Conservation (phyloP, 352 stramenopile genomes). For the Phytopythium helicoides region DNA sequence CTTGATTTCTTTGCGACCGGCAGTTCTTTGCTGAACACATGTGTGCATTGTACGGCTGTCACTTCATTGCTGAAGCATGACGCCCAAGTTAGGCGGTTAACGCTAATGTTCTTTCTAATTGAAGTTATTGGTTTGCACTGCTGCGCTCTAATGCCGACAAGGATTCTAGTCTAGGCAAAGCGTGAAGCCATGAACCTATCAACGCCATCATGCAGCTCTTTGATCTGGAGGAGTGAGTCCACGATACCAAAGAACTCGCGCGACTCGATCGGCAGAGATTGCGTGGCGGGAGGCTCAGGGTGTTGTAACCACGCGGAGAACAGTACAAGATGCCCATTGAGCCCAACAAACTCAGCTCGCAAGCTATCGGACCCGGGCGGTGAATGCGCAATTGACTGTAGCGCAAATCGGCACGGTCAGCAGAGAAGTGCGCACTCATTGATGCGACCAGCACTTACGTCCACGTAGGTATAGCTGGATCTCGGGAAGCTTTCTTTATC, state of each 20-base stretch:
- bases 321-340: constrained; percentile 60
- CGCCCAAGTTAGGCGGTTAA: too few relatives aligned
- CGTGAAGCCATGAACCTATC: constrained; percentile 62
- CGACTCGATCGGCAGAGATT: constrained; percentile 60
- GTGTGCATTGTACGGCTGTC: not conserved
- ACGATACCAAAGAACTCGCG: constrained; percentile 70
- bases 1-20: constrained; percentile 4
- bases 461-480: constrained; percentile 71
- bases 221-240: constrained; percentile 79
- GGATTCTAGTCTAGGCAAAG: constrained; percentile 7
- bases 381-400: constrained; percentile 40
- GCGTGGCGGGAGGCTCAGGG: constrained; percentile 65
- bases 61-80: too few relatives aligned
- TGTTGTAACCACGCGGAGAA: constrained; percentile 77
- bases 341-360: constrained; percentile 33
- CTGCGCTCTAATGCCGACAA: not conserved
- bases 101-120: not conserved
- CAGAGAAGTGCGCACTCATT: not conserved
- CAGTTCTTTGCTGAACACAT: not conserved
- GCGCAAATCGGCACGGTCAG: not conserved
- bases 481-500: constrained; percentile 81
- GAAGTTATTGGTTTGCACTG: constrained; percentile 7
- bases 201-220: constrained; percentile 53
- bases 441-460: constrained; percentile 20
- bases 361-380: constrained; percentile 17